phyloP scores from a whole-genome alignment of 495 filamentous ascomycete genomes.

The Opeltia flavorubescens region DNA sequence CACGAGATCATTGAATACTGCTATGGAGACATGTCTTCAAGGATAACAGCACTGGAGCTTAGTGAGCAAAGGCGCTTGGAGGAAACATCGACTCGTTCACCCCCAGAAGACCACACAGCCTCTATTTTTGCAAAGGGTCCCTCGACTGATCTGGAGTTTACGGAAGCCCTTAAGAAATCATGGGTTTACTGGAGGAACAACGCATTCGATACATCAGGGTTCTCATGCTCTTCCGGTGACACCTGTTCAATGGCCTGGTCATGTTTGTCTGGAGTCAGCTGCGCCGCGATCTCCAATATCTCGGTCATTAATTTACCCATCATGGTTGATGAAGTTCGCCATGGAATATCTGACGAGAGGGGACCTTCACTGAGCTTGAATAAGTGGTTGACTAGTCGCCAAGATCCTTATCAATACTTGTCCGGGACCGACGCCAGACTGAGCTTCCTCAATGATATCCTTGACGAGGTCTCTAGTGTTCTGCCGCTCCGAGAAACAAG shows the following conservation, averaged over 20 bases:
- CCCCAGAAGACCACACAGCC: background rate
- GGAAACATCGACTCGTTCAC: background rate
- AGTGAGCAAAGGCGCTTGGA: background rate
- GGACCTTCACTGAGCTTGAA: too few relatives aligned
- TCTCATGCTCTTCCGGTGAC: background rate
- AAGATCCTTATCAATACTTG: too few relatives aligned
- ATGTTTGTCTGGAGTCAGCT: conserved; percentile 5
- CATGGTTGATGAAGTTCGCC: background rate
- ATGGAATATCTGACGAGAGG: too few relatives aligned
- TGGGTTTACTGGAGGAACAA: conserved; percentile 6
- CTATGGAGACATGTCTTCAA: conserved; percentile 3
- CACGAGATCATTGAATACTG: background rate
- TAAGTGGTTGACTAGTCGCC: too few relatives aligned
- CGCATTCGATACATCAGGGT: conserved; percentile 1
- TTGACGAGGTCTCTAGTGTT: too few relatives aligned
- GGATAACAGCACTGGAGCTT: conserved; percentile 1
- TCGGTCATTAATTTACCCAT: conserved; percentile 6
- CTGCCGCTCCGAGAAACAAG: too few relatives aligned
- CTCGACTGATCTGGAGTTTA: too few relatives aligned
- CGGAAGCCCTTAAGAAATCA: conserved; percentile 3
- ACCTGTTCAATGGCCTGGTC: conserved; percentile 2
- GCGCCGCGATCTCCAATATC: conserved; percentile 9
- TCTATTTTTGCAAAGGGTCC: background rate
- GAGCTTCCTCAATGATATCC: too few relatives aligned
- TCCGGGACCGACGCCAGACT: too few relatives aligned